Base-by-base conservation (phyloP, 1,284 basidiomycete species). In the Phenoliferia sp. region DNA sequence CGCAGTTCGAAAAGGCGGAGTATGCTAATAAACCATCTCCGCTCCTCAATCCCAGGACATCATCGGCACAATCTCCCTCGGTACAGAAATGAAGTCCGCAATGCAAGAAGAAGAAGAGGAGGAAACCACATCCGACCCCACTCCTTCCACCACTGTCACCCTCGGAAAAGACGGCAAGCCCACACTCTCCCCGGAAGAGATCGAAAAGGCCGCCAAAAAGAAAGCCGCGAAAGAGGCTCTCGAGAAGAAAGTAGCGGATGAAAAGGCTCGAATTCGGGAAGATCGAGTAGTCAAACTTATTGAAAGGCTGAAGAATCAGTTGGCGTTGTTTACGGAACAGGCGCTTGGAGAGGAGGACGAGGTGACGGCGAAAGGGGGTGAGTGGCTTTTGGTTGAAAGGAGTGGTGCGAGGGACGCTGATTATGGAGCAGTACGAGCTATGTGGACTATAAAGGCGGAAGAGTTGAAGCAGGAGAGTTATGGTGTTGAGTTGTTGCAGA, bases 31-130 rank as follows among this genome's bases (percentile, higher is more conserved):
- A n/a, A n/a, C n/a, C n/a, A n/a, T n/a, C n/a, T n/a, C n/a, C n/a
- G n/a, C n/a, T n/a, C n/a, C 57, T 34, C 39, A 44, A 44, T 12
- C 16, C 19, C 78, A 80, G 62, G 82, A 83, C 69, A 77, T 83
- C 32, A 83, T 84, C 61, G 82, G 82, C 2, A 78, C 78, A 3
- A 82, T 83, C 74, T 90, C 88, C 64, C 82, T 93, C 74, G 94
- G 93, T 36, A 86, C 86, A 74, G 95, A 99, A 76, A 98, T 99
- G 96, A 99, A 99, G 82, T 87, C 92, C 7, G 94, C 94, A 6
- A 82, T 99, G 77, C 94, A 99, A 77, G 90, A 95, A 76, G 83
- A 81, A 31, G 79, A 75, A 16, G 66, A 68, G 26, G 54, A 62
- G 4, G 59, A 63, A 10, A 44, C 60, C 2, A 36, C 59, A 62